Conservation (phyloP, 768 basidiomycete species). For the Phaffia australis region DNA sequence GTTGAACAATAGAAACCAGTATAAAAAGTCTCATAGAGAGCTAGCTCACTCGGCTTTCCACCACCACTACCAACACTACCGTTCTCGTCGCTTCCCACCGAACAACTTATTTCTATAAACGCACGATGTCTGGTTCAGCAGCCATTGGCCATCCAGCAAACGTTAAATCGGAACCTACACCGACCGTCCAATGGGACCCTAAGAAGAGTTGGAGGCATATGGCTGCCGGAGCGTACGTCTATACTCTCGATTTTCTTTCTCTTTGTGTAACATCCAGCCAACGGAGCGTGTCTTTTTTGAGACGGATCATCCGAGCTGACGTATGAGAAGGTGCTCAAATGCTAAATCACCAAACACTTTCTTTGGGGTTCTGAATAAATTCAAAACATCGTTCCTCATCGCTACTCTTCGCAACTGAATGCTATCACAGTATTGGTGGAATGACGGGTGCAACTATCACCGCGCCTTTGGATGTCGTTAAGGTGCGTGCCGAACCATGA, state of each 20-base stretch:
- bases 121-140: too few species aligned
- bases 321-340: not conserved
- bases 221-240: slow-evolving; percentile 69
- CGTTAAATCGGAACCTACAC: slow-evolving; percentile 12
- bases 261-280: not conserved
- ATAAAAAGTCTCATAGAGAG: too few species aligned
- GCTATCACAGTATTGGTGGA: slow-evolving; percentile 63
- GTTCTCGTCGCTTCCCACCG: too few species aligned
- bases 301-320: not conserved
- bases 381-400: too few species aligned
- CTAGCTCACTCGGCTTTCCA: too few species aligned
- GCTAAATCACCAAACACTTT: not conserved
- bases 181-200: slow-evolving; percentile 24
- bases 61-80: too few species aligned
- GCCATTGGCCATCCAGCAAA: slow-evolving; percentile 1
- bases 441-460: slow-evolving; percentile 97
- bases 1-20: too few species aligned
- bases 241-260: not conserved
- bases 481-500: slow-evolving; percentile 37
- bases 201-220: slow-evolving; percentile 56
- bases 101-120: too few species aligned
- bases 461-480: slow-evolving; percentile 95
- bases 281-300: not conserved
- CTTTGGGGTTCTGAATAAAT: not conserved
- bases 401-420: too few species aligned